A percentile compares a stretch with the other conserved stretches of the same genome.
Conservation (phyloP, 225 moss, liverwort and hornwort species). For the Bryoerythrophyllum caledonicum region DNA sequence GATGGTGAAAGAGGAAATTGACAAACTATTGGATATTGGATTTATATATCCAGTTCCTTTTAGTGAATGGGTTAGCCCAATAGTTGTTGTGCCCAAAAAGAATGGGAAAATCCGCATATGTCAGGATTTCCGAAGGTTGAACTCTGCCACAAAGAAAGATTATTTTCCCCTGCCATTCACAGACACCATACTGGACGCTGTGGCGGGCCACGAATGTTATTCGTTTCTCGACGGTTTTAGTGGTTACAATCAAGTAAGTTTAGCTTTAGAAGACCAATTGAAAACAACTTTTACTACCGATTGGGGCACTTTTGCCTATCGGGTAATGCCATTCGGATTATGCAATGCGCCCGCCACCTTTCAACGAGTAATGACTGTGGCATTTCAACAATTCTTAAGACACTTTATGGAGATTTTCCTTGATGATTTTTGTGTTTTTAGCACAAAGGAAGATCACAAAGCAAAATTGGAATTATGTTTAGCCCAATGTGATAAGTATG, state of each 20-base stretch:
- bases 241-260: no score
- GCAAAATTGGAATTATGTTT: not conserved
- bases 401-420: not conserved
- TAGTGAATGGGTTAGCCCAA: not conserved
- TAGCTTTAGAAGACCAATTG: no score
- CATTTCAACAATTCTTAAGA: no score
- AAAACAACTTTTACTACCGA: no score
- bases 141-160: not conserved
- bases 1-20: not conserved
- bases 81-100: not conserved
- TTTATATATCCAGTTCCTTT: not conserved
- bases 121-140: not conserved
- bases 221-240: no score
- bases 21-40: not conserved
- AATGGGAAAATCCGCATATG: not conserved
- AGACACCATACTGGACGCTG: not conserved
- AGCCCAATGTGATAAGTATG: not conserved
- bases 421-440: not conserved
- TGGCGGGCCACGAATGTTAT: not conserved
- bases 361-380: no score
- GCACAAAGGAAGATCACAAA: accelerated
- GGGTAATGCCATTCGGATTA: no score
- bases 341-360: no score
- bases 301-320: no score
- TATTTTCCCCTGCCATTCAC: not conserved